Base-by-base conservation (phyloP, 352 stramenopile genomes). In the Saprolegnia parasitica region DNA sequence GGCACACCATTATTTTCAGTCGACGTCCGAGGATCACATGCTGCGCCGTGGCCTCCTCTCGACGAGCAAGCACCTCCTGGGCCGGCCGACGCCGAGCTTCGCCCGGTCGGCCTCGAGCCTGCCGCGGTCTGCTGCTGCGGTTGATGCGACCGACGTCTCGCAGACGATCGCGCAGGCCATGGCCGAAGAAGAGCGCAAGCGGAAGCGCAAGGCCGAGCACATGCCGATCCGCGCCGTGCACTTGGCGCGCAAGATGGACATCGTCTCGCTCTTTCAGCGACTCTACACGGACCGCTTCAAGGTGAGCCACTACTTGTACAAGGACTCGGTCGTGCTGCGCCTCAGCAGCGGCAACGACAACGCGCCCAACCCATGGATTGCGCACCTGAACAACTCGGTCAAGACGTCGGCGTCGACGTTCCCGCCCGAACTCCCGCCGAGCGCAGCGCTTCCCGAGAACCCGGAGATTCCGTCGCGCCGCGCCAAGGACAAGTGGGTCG, bases 401-500 rank as follows among this genome's bases (percentile, higher is more conserved):
- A 56, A 55, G 42, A 45, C 35, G 37, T 39, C 39, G 32, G 45
- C 56, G 18, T 57, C 54, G 54, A 65, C 40, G 42, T 71, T 52
- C 64, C 46, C 39, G 23, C 15, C 39, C 46, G 46, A 23, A 32
- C 20, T 50, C 3, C 56, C 39, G 54, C 63, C 74, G 9, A 72
- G 76, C 6, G 39, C 73, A 3, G 58, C 64, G 40, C 26, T 78
- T 18, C 52, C 74, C 1, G 81, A 74, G 29, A 79, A 86, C 52
- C 37, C 81, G 78, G 39, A 81, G 81, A 57, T 90, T 29, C 81
- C 81, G 35, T 90, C 81, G 29, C 77, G 83, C 67, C 84, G 86
- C 21, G 93, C 91, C 21, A 89, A 86, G 46, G 93, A 98, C 77
- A 93, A 89, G 73, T 97, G 88, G 84, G 82, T 96, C 54, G 90